These are phyloP conservation scores for Ustilago tritici DNA, from an alignment of 1,284 basidiomycete genomes.

Conservation along the genomic window DNA sequence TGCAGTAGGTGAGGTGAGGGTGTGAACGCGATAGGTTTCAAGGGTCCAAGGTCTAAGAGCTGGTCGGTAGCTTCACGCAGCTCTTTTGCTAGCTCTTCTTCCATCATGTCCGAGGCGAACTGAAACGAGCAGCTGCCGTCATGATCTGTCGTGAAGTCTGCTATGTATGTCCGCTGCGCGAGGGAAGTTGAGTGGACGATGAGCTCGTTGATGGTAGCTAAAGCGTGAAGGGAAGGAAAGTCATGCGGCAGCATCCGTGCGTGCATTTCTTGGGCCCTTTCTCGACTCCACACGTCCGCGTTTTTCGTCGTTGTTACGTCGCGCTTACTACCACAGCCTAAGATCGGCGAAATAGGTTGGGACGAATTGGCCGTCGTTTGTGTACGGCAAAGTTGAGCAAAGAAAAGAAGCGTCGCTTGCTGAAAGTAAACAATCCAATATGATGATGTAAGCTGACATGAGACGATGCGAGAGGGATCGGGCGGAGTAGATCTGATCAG, in stretches of 20 bases:
- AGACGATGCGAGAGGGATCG: too few relatives aligned
- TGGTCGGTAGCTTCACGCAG: slow-evolving; percentile 50
- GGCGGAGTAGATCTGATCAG: too few relatives aligned
- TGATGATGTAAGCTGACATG: too few relatives aligned
- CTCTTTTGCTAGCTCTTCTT: slow-evolving; percentile 44
- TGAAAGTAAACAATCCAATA: too few relatives aligned
- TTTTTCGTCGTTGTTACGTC: neutral
- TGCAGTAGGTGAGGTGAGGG: slow-evolving; percentile 22
- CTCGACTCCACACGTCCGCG: slow-evolving; percentile 15
- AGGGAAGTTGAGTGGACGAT: slow-evolving; percentile 3
- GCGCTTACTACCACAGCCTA: neutral
- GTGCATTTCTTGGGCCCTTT: slow-evolving; percentile 24
- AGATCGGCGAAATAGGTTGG: neutral
- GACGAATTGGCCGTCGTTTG: slow-evolving; percentile 2
- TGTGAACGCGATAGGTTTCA: slow-evolving; percentile 10
- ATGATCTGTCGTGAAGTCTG: neutral
- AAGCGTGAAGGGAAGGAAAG: neutral
- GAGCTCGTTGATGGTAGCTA: neutral
- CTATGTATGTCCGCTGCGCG: neutral
- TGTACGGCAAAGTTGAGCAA: slow-evolving; percentile 6
- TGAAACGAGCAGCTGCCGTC: neutral
- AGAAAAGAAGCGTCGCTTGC: slow-evolving; percentile 1
- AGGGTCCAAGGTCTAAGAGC: slow-evolving; percentile 41
- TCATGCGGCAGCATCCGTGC: slow-evolving; percentile 27
- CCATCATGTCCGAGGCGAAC: slow-evolving; percentile 17